phyloP scores from a whole-genome alignment of 139 green algal species.

The Closterium sp. region DNA sequence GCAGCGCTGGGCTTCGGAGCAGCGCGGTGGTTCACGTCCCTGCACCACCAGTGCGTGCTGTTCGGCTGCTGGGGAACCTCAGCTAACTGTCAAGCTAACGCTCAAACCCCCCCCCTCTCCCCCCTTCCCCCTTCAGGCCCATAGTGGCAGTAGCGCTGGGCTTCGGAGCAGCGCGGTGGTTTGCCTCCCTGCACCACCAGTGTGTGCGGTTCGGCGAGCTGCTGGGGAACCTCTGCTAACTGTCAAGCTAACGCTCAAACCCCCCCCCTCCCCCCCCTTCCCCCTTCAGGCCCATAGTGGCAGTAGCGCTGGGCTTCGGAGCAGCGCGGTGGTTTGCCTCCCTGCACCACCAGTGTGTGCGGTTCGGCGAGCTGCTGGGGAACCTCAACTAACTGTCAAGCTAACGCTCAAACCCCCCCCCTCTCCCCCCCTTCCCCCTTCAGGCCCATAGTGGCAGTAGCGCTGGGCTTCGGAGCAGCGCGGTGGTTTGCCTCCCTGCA shows the following conservation, averaged over 20 bases:
- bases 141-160: background rate
- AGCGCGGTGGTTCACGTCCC: constrained; percentile 8
- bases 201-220: constrained; percentile 4
- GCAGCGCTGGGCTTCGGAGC: constrained; percentile 1
- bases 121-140: background rate
- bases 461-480: constrained; percentile 1
- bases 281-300: constrained; percentile 2
- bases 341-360: constrained; percentile 5
- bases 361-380: constrained; percentile 7
- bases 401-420: background rate
- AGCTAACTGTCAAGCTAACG: too few species aligned
- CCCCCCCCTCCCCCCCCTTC: background rate
- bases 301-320: background rate
- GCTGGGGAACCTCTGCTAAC: background rate
- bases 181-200: constrained; percentile 16
- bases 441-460: background rate
- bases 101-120: background rate
- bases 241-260: too few species aligned
- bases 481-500: constrained; percentile 27
- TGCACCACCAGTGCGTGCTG: constrained; percentile 9
- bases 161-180: constrained; percentile 21
- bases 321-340: constrained; percentile 21
- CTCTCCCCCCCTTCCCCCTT: background rate
- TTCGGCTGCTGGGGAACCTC: constrained; percentile 6
- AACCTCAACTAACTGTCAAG: background rate